Evolutionary conservation across 768 basidiomycete genomes (phyloP).

Genomic region (Kwoniella pini): DNA sequence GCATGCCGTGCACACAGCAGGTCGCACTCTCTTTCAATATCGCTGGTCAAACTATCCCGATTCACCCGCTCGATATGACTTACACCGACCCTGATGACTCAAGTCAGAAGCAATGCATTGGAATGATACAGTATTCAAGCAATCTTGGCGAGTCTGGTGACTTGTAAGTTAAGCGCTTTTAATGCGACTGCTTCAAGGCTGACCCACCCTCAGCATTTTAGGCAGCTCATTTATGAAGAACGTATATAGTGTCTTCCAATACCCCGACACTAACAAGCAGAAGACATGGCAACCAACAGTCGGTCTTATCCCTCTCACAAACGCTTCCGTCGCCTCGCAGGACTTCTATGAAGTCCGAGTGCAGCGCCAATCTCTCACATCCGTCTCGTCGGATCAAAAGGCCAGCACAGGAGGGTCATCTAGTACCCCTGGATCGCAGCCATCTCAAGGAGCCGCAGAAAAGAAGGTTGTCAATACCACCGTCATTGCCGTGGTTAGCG

Average conservation of each 20-base stretch:
- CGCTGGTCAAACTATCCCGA: conserved; percentile 34
- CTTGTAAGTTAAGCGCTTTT: conserved; percentile 26
- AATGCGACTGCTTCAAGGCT: background rate
- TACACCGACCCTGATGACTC: conserved; percentile 43
- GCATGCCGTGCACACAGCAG: conserved; percentile 49
- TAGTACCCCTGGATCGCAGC: conserved; percentile 12
- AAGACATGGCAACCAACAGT: conserved; percentile 48
- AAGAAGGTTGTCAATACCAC: conserved; percentile 39
- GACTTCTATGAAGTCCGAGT: conserved; percentile 53
- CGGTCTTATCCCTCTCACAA: conserved; percentile 48
- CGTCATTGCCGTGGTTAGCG: conserved; percentile 35
- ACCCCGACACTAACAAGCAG: conserved; percentile 30
- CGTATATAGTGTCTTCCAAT: conserved; percentile 47
- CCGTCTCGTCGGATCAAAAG: conserved; percentile 29
- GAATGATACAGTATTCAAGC: conserved; percentile 49
- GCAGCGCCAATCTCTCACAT: conserved; percentile 35
- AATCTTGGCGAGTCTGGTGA: conserved; percentile 44
- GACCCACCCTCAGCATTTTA: conserved; percentile 34
- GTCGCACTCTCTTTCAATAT: conserved; percentile 48
- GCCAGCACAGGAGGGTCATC: conserved; percentile 22
- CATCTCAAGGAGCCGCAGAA: conserved; percentile 13
- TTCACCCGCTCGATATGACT: conserved; percentile 53
- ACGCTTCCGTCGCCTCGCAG: conserved; percentile 45
- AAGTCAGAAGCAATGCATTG: conserved; percentile 46
- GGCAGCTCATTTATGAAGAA: conserved; percentile 53